These are phyloP conservation scores for Patellifolia procumbens DNA, from an alignment of 179 eudicot species.

Conservation along the genomic window DNA sequence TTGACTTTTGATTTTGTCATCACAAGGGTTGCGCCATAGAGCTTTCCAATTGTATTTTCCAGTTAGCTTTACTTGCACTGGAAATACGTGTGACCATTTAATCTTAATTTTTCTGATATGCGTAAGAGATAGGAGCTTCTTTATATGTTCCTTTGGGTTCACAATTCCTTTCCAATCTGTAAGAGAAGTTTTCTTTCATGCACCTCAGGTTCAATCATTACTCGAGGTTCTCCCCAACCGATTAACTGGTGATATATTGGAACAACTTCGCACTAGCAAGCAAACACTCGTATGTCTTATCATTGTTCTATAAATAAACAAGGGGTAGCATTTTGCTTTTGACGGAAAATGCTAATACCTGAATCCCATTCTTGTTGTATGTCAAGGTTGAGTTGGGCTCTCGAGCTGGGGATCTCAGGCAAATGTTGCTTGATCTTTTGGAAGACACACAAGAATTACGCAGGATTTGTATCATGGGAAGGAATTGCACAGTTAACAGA, in stretches of 20 bases:
- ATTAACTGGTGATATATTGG: slow-evolving; percentile 75
- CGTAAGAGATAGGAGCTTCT: neutral
- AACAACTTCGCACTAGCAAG: slow-evolving; percentile 92
- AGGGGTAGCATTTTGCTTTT: neutral
- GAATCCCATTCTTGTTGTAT: slow-evolving; percentile 8
- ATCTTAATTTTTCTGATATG: neutral
- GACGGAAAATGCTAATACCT: neutral
- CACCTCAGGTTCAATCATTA: slow-evolving; percentile 72
- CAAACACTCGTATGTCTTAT: slow-evolving; percentile 69
- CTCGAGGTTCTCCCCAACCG: slow-evolving; percentile 93
- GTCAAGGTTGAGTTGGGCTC: slow-evolving; percentile 90
- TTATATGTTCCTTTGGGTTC: slow-evolving; percentile 7
- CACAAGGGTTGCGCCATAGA: slow-evolving; percentile 6
- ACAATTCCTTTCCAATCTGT: neutral
- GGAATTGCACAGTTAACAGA: slow-evolving; percentile 68
- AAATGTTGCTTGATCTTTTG: slow-evolving; percentile 93
- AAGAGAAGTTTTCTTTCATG: slow-evolving; percentile 16
- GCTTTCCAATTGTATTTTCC: slow-evolving; percentile 10
- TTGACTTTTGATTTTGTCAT: slow-evolving; percentile 1
- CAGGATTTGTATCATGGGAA: slow-evolving; percentile 87
- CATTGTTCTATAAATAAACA: neutral
- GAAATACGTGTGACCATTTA: neutral
- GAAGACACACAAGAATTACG: slow-evolving; percentile 94
- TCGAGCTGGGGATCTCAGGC: slow-evolving; percentile 85
- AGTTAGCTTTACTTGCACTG: neutral